These are phyloP conservation scores for Planoprotostelium fungivorum DNA, from an alignment of 78 protist species.

Conservation along the genomic window DNA sequence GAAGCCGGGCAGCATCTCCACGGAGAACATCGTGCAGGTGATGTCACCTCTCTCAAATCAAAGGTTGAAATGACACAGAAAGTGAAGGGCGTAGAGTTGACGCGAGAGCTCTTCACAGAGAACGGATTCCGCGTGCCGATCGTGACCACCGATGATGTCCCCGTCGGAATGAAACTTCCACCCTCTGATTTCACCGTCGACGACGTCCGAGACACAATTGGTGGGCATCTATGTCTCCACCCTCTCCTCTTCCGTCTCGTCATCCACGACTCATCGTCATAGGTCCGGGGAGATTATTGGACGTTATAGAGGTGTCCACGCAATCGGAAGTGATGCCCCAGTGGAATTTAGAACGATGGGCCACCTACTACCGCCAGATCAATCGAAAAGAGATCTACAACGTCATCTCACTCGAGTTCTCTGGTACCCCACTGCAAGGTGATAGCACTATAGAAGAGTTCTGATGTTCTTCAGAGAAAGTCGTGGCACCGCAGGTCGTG, in stretches of 20 bases:
- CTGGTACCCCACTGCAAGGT: not conserved
- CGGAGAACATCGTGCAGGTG: not conserved
- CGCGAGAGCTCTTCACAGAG: not conserved
- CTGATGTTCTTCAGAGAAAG: not conserved
- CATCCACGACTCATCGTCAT: too few species aligned
- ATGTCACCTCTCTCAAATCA: not conserved
- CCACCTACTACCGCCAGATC: not conserved
- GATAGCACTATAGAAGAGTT: not conserved
- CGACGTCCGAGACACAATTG: not conserved
- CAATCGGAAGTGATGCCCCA: not conserved
- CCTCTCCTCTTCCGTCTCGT: too few species aligned
- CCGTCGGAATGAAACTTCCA: not conserved
- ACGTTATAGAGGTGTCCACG: not conserved
- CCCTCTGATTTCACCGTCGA: not conserved
- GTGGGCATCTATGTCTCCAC: too few species aligned
- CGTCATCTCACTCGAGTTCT: constrained; percentile 8
- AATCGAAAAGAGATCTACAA: not conserved
- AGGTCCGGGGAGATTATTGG: not conserved
- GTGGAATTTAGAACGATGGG: constrained; percentile 4
- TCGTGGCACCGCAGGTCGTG: constrained; percentile 3
- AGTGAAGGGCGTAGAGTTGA: not conserved
- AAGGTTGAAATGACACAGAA: not conserved
- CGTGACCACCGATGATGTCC: not conserved
- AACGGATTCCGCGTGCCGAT: not conserved
- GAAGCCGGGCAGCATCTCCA: not conserved